Base-by-base conservation (phyloP, 2,329 filamentous ascomycete genomes). In the Cladophialophora bantiana region DNA sequence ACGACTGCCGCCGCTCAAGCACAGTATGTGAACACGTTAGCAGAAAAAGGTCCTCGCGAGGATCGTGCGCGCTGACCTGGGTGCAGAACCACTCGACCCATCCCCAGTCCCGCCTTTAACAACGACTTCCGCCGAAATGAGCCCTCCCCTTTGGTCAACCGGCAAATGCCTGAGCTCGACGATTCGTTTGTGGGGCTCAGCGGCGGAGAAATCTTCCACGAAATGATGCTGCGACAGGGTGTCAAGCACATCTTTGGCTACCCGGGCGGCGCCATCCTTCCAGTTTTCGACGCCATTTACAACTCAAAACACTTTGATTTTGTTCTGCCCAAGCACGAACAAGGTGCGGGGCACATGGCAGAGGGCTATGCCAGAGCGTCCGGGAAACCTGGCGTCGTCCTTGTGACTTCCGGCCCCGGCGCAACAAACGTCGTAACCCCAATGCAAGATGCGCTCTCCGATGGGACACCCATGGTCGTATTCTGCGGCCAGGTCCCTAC, bases 231-330 rank as follows among this genome's bases (percentile, higher is more conserved):
- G 69, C 87, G 94, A 76, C 91, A 94, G 74, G 87, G 85, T 74
- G 94, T 99, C 64, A 95, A 97, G 83, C 93, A 97, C 79, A 87
- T 98, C 76, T 98, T 94, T 76, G 91, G 91, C 69, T 98, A 98
- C 82, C 92, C 94, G 72, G 94, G 94, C 75, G 94, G 95, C 77
- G 94, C 95, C 72, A 98, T 98, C 81, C 89, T 98, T 40, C 95
- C 95, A 74, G 94, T 98, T 52, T 98, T 97, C 83, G 95, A 99
- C 80, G 95, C 95, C 76, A 98, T 99, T 78, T 96, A 96, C 86
- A 97, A 97, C 84, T 98, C 94, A 65, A 89, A 91, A 83, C 91
- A 97, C 81, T 97, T 98, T 83, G 90, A 97, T 70, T 98, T 99
- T 77, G 89, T 98, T 79, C 88, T 98, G 7, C 95, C 95, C 35